Evolutionary conservation across 2,329 filamentous ascomycete genomes (phyloP).

Genomic region (Dothideomycetes sp.): DNA sequence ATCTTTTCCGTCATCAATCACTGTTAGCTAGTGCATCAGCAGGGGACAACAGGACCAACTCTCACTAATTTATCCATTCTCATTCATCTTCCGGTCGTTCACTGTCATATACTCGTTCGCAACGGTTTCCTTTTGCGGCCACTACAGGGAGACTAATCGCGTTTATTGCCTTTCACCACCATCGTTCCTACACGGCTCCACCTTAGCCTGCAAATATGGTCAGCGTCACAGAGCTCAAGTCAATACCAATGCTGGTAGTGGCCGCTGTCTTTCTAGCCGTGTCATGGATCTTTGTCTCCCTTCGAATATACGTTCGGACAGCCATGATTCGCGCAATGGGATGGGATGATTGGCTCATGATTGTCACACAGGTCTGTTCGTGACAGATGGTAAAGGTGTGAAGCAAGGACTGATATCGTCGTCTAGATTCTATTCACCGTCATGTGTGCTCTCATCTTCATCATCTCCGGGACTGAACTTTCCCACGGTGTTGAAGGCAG

Average conservation of each 20-base stretch:
- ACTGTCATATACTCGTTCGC: no score
- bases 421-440: constrained; percentile 21
- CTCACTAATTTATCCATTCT: no score
- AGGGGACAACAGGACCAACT: no score
- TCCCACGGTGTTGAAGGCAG: background rate
- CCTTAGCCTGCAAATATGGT: no score
- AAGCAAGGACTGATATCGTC: constrained; percentile 9
- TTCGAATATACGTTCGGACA: constrained; percentile 30
- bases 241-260: constrained; percentile 1
- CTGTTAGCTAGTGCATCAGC: no score
- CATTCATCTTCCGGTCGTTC: no score
- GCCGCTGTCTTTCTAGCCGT: constrained; percentile 19
- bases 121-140: no score
- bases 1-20: no score
- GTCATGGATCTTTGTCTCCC: constrained; percentile 26
- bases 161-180: no score
- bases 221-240: constrained; percentile 6
- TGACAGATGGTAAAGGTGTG: constrained; percentile 27
- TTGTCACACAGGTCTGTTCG: constrained; percentile 27
- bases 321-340: constrained; percentile 28
- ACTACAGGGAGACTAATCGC: no score
- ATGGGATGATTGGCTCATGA: constrained; percentile 32
- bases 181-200: no score
- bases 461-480: constrained; percentile 6
- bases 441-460: constrained; percentile 18